These are phyloP conservation scores for Talaromyces borbonicus DNA, from an alignment of 495 filamentous ascomycete genomes.

Conservation along the genomic window DNA sequence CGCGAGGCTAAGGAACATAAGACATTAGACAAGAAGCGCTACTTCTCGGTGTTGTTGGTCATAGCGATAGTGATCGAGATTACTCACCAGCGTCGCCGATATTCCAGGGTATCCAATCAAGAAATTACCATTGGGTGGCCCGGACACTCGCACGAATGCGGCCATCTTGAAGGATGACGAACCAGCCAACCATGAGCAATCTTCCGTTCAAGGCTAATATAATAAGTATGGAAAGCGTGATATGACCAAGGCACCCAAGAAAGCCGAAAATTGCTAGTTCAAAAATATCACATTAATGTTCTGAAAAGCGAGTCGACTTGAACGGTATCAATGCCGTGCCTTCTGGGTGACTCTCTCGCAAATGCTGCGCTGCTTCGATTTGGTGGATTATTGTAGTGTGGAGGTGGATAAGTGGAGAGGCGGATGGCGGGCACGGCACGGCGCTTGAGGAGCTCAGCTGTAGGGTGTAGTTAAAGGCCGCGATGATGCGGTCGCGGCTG, in stretches of 20 bases:
- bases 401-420: conserved; percentile 1
- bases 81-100: conserved; percentile 85
- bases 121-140: conserved; percentile 93
- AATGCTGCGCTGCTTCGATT: neutral
- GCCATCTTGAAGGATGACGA: conserved; percentile 48
- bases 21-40: neutral
- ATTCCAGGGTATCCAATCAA: conserved; percentile 96
- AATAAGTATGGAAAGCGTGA: neutral
- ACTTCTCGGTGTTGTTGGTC: neutral
- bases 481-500: too few relatives aligned
- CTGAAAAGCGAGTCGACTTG: neutral
- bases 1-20: conserved; percentile 56
- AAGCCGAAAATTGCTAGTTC: neutral
- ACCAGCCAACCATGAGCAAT: conserved; percentile 38
- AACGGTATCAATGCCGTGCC: neutral
- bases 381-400: neutral
- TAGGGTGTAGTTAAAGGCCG: neutral
- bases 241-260: neutral
- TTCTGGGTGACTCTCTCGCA: neutral
- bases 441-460: neutral
- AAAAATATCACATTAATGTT: conserved; percentile 1
- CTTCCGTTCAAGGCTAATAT: conserved; percentile 18
- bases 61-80: neutral
- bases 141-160: conserved; percentile 94
- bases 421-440: neutral